These are phyloP conservation scores for Xerophyta viscosa DNA, from an alignment of 106 monocot genomes.

Conservation along the genomic window DNA sequence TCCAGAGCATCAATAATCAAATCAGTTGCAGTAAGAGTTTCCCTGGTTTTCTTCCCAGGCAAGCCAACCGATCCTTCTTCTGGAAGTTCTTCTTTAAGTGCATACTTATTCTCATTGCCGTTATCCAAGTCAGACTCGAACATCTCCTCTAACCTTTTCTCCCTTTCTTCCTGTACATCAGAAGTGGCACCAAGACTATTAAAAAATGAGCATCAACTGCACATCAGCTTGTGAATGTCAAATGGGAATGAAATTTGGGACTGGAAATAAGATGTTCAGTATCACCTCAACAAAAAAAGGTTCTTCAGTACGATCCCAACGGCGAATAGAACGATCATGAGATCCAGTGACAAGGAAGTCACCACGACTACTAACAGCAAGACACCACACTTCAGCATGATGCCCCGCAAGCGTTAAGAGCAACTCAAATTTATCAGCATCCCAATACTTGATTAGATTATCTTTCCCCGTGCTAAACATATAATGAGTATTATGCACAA, in stretches of 20 bases:
- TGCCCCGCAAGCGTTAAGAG: slow-evolving; percentile 90
- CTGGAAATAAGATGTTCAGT: not conserved
- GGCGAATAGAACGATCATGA: slow-evolving; percentile 91
- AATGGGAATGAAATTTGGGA: too few species aligned
- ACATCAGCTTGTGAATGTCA: too few species aligned
- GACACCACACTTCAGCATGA: slow-evolving; percentile 92
- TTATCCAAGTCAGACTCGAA: slow-evolving; percentile 73
- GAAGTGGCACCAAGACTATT: not conserved
- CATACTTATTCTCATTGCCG: slow-evolving; percentile 60
- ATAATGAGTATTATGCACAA: slow-evolving; percentile 87
- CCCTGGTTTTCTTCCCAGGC: slow-evolving; percentile 78
- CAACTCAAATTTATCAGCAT: slow-evolving; percentile 95
- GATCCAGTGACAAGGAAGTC: slow-evolving; percentile 93
- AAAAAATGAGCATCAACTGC: not conserved
- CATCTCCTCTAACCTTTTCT: slow-evolving; percentile 78
- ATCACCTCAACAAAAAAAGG: slow-evolving; percentile 81
- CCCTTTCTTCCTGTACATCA: slow-evolving; percentile 75
- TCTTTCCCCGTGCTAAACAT: slow-evolving; percentile 96
- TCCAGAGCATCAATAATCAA: slow-evolving; percentile 89
- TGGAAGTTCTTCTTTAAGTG: slow-evolving; percentile 56
- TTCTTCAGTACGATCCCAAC: slow-evolving; percentile 94
- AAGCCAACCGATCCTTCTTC: slow-evolving; percentile 80
- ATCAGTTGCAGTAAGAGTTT: slow-evolving; percentile 75
- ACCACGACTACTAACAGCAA: slow-evolving; percentile 75
- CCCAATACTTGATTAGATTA: slow-evolving; percentile 90